Conservation (phyloP, 1,284 basidiomycete genomes). For the Ceratobasidium papillatum region DNA sequence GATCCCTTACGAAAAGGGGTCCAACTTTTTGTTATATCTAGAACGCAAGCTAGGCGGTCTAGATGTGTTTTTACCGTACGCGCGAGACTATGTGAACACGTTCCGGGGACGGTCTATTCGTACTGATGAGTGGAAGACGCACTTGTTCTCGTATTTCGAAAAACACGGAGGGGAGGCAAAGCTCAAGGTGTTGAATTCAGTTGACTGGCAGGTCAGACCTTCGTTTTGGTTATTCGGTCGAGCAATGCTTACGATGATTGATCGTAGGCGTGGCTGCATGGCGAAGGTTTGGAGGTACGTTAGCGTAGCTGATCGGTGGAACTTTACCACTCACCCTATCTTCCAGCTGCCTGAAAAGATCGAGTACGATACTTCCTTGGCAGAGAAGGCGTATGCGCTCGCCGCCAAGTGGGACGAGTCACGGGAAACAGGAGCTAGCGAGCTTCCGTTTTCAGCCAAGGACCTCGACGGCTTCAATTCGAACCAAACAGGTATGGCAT, state of each 20-base stretch:
- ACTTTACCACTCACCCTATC: not conserved
- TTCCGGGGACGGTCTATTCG: conserved; percentile 85
- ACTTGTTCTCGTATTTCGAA: conserved; percentile 82
- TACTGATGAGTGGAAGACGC: conserved; percentile 86
- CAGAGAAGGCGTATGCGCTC: conserved; percentile 72
- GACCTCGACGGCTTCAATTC: conserved; percentile 70
- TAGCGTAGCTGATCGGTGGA: not conserved
- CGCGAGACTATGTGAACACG: conserved; percentile 79
- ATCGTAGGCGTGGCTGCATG: conserved; percentile 83
- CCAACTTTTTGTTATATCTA: conserved; percentile 72
- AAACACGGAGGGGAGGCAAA: conserved; percentile 69
- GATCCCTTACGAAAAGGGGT: conserved; percentile 79
- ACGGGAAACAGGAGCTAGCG: conserved; percentile 59
- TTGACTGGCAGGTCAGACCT: conserved; percentile 78
- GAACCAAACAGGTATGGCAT: conserved; percentile 61
- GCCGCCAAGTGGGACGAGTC: conserved; percentile 81
- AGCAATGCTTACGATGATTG: conserved; percentile 37
- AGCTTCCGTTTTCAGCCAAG: conserved; percentile 60
- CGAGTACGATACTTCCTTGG: conserved; percentile 84
- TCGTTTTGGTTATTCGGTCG: conserved; percentile 12
- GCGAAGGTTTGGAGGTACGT: conserved; percentile 68
- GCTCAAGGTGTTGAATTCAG: conserved; percentile 70
- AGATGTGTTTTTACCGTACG: conserved; percentile 84
- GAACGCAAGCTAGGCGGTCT: conserved; percentile 88
- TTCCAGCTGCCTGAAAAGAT: conserved; percentile 74